Conservation (phyloP, 805 yeast species). For the Yamadazyma scolyti region DNA sequence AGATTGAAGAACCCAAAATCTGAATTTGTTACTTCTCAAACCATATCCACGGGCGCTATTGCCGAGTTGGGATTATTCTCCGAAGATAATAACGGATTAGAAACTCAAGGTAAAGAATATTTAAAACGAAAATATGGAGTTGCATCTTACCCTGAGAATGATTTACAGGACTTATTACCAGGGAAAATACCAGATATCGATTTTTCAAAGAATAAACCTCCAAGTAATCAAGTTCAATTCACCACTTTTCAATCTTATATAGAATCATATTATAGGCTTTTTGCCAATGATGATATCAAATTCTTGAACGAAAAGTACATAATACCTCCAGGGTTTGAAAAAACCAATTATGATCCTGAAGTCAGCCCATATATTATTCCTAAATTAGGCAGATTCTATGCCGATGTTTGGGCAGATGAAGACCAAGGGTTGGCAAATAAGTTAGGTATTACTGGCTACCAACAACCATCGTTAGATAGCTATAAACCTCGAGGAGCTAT, state of each 20-base stretch:
- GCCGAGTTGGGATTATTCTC: conserved; percentile 61
- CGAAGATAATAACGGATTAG: conserved; percentile 56
- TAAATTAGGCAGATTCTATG: conserved; percentile 76
- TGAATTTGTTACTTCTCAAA: conserved; percentile 69
- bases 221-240: conserved; percentile 85
- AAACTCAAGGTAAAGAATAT: conserved; percentile 69
- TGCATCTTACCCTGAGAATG: conserved; percentile 81
- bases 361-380: conserved; percentile 77
- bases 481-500: conserved; percentile 58
- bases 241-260: conserved; percentile 80
- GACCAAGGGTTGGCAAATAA: conserved; percentile 49
- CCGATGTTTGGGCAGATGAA: conserved; percentile 84
- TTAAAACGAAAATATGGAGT: conserved; percentile 79
- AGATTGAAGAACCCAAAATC: conserved; percentile 67
- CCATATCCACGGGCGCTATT: conserved; percentile 60
- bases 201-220: conserved; percentile 69
- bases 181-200: conserved; percentile 87
- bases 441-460: conserved; percentile 45
- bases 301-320: conserved; percentile 63
- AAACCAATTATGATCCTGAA: conserved; percentile 56
- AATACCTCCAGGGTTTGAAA: conserved; percentile 48
- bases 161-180: conserved; percentile 71
- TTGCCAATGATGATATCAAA: conserved; percentile 75
- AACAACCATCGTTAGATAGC: conserved; percentile 40
- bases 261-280: conserved; percentile 80